Conservation (phyloP, 2,329 filamentous ascomycete species). For the Sporothrix phasma region DNA sequence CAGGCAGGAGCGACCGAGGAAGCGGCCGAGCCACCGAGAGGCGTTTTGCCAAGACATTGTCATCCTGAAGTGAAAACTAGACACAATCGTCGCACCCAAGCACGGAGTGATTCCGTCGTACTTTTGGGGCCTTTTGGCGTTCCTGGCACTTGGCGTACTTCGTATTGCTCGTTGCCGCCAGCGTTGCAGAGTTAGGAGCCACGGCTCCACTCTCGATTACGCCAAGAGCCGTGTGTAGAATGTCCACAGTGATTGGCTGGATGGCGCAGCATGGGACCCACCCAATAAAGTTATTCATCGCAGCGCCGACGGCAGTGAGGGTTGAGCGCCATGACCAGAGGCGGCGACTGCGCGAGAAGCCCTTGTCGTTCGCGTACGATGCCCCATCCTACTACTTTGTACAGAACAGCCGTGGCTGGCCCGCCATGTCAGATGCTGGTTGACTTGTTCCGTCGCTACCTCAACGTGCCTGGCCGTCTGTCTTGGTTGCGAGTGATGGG, state of each 20-base stretch:
- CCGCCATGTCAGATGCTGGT: neutral
- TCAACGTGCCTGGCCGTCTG: no score
- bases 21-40: neutral
- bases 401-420: neutral
- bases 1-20: neutral
- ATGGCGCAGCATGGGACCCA: slow-evolving; percentile 1
- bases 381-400: neutral
- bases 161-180: neutral
- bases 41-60: slow-evolving; percentile 8
- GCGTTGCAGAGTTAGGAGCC: neutral
- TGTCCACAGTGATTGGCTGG: neutral
- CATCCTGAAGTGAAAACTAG: neutral
- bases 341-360: neutral
- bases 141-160: neutral
- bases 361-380: neutral
- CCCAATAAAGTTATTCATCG: neutral
- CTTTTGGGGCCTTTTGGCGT: neutral
- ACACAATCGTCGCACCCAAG: neutral
- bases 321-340: neutral
- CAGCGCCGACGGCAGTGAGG: neutral
- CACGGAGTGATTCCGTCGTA: neutral
- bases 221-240: slow-evolving; percentile 5
- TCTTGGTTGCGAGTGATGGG: neutral
- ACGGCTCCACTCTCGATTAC: neutral
- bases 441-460: no score